Base-by-base conservation (phyloP, 768 basidiomycete species). In the Panaeolus cyanescens region DNA sequence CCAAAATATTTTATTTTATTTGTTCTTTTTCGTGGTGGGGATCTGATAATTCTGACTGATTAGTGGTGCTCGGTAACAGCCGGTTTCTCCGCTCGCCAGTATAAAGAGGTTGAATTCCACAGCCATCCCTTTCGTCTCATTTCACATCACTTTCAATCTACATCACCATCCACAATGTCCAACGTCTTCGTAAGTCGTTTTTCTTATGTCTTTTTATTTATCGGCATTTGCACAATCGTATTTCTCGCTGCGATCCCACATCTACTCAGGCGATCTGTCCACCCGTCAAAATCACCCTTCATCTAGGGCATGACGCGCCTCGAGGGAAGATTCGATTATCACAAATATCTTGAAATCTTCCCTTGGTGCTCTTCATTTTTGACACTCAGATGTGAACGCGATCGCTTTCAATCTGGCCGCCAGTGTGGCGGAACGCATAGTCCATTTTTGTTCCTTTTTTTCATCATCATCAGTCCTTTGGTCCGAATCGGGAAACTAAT, bases 161-260 rank as follows among this genome's bases (percentile, higher is more conserved):
- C n/a, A 9, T n/a, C 30, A 15, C 53, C 65, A 60, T 67, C 70
- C 61, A 69, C 61, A 65, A 74, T 76, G 72, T 54, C 72, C 62
- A 72, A 76, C 69, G 69, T 71, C 17, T 74, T 60, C 61, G 71
- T 74, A 56, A 69, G 70, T 71, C 15, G 13, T 54, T 19, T 56
- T 32, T 33, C 15, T 13, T 31, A 9, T 54, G 10, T 54, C 61
- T 39, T 30, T 36, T 4, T 32, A 0, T 32, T 55, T 30, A 25
- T 30, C 20, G 32, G 4, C 5, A 28, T 20, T 50, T 50, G 13
- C 13, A 28, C 15, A 6, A 50, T 4, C 45, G 25, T 50, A n/a
- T 37, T 50, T 28, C 45, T 50, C 45, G 22, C 30, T 15, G 45
- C 45, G 45, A 50, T 50, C 25, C 22, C 25, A 7, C 12, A 50